A percentile compares a stretch with the other conserved stretches of the same genome.
Evolutionary conservation across 768 basidiomycete genomes (phyloP).

Genomic region (Fistulinella prunicolor): DNA sequence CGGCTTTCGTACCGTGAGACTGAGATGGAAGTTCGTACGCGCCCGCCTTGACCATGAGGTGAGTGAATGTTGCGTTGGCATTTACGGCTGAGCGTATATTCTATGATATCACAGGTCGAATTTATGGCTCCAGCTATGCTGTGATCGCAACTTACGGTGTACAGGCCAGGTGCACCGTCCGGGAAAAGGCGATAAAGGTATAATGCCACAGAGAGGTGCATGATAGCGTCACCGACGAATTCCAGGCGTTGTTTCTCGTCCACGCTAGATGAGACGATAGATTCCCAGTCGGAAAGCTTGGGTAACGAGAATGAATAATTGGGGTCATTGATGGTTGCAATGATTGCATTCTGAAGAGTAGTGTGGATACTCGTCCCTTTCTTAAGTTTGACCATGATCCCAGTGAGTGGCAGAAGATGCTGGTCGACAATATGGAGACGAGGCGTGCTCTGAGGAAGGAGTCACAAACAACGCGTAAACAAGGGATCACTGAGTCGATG

Average conservation of each 20-base stretch:
- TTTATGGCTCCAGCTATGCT: background rate
- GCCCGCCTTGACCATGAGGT: slow-evolving; percentile 37
- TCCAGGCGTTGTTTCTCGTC: slow-evolving; percentile 42
- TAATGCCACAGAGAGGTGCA: slow-evolving; percentile 41
- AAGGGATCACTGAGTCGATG: too few relatives aligned
- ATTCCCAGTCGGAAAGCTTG: slow-evolving; percentile 29
- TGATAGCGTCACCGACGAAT: slow-evolving; percentile 47
- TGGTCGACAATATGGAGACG: background rate
- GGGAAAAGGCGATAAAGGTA: slow-evolving; percentile 36
- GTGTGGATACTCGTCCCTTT: slow-evolving; percentile 12
- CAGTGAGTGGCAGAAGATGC: background rate
- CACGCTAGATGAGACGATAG: slow-evolving; percentile 23
- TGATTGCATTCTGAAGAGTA: slow-evolving; percentile 22
- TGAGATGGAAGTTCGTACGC: slow-evolving; percentile 19
- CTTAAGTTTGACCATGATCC: slow-evolving; percentile 20
- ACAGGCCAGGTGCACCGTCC: slow-evolving; percentile 32
- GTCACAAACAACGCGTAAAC: slow-evolving; percentile 11
- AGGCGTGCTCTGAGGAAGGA: too few relatives aligned
- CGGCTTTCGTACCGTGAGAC: slow-evolving; percentile 33
- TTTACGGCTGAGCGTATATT: slow-evolving; percentile 26
- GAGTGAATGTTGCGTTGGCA: slow-evolving; percentile 38
- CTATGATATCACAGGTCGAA: slow-evolving; percentile 6
- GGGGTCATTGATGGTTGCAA: slow-evolving; percentile 29
- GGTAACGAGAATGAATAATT: slow-evolving; percentile 27
- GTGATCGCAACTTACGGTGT: slow-evolving; percentile 31